These are phyloP conservation scores for Castanea mollissima DNA, from an alignment of 306 rosid genomes.

Conservation along the genomic window DNA sequence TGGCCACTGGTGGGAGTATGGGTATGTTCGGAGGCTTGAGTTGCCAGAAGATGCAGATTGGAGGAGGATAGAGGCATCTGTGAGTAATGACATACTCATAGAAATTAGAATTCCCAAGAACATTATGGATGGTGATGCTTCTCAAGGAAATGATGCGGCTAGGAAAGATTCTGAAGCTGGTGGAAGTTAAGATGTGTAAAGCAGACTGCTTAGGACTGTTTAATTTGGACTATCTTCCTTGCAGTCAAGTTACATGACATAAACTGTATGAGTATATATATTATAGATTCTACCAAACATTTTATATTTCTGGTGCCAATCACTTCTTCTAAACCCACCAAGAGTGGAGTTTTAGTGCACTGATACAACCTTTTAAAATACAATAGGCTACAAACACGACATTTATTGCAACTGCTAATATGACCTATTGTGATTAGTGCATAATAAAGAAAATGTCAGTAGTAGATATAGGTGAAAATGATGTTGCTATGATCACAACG, in stretches of 20 bases:
- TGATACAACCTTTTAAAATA: no score
- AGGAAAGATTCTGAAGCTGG: constrained; percentile 21
- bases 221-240: not conserved
- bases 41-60: constrained; percentile 89
- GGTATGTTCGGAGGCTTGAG: constrained; percentile 90
- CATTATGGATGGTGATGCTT: constrained; percentile 31
- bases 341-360: no score
- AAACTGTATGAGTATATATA: not conserved
- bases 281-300: not conserved
- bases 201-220: not conserved
- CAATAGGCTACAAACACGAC: no score
- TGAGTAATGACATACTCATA: constrained; percentile 52
- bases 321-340: no score
- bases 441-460: no score
- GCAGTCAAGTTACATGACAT: not conserved
- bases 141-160: constrained; percentile 39
- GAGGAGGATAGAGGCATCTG: constrained; percentile 55
- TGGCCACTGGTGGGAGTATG: constrained; percentile 90
- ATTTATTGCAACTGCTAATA: no score
- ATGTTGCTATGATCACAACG: no score
- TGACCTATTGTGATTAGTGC: no score
- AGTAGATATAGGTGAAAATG: no score
- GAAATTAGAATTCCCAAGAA: constrained; percentile 70
- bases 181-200: constrained; percentile 25
- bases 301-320: not conserved